Percentiles rank a stretch among this genome's conserved stretches.
Evolutionary conservation across 1,284 basidiomycete species (phyloP).

Genomic region (Wallemia ichthyophaga): DNA sequence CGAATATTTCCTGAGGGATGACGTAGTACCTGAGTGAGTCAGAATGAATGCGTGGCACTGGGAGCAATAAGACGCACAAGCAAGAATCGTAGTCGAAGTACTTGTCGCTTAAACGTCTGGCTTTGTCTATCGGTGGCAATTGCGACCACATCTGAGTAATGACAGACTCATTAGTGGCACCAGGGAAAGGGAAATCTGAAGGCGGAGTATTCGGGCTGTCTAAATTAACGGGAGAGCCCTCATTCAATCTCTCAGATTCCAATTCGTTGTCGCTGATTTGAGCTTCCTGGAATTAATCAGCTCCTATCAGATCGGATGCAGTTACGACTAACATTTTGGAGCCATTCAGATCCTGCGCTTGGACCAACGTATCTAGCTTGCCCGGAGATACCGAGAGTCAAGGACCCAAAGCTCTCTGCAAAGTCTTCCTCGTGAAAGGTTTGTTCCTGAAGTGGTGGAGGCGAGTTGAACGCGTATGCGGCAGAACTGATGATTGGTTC

Average conservation of each 20-base stretch:
- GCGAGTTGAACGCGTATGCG: conserved; percentile 1
- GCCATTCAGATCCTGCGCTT: conserved; percentile 20
- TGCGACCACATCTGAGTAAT: neutral
- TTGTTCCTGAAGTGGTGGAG: conserved; percentile 9
- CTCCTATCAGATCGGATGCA: neutral
- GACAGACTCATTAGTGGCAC: neutral
- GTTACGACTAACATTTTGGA: conserved; percentile 13
- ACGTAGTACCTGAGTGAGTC: conserved; percentile 7
- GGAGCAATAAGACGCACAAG: conserved; percentile 12
- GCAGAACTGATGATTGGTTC: conserved; percentile 5
- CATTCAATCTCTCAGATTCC: neutral
- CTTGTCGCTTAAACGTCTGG: neutral
- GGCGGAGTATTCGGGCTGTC: neutral
- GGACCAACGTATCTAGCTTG: conserved; percentile 23
- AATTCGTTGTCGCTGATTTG: neutral
- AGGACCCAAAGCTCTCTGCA: conserved; percentile 17
- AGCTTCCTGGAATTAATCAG: neutral
- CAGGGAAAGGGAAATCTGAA: neutral
- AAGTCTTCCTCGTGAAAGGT: conserved; percentile 12
- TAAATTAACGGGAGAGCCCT: neutral
- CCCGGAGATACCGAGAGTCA: conserved; percentile 21
- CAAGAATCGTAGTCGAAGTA: conserved; percentile 2
- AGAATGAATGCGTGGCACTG: conserved; percentile 16
- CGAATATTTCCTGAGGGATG: conserved; percentile 8
- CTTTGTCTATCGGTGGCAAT: neutral